Conservation (phyloP, 306 rosid genomes). For the Luffa acutangula region DNA sequence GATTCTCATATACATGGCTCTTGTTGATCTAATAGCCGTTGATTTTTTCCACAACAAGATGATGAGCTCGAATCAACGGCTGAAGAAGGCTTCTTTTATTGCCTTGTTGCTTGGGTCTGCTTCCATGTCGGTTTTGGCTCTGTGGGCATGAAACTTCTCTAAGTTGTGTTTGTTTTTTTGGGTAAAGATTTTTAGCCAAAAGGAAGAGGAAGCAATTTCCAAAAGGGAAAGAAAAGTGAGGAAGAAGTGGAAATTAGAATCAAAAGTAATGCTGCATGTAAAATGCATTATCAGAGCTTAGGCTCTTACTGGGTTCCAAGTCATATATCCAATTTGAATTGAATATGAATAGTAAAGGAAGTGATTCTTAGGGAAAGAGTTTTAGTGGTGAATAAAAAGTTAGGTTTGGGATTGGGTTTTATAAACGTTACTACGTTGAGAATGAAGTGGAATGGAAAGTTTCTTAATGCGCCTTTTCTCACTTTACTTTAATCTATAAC, state of each 20-base stretch:
- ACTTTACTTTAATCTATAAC: background rate
- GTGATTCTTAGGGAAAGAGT: too few relatives aligned
- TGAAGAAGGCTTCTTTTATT: constrained; percentile 52
- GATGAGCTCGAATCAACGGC: constrained; percentile 34
- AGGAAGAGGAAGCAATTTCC: background rate
- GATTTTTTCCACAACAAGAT: constrained; percentile 95
- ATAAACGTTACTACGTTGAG: background rate
- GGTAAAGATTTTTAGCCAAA: background rate
- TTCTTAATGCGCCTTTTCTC: background rate
- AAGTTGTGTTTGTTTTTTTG: background rate
- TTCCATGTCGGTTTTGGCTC: constrained; percentile 75
- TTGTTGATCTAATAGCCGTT: constrained; percentile 75
- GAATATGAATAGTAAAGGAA: background rate
- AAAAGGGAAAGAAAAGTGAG: background rate
- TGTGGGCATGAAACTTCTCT: constrained; percentile 54
- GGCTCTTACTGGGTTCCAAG: background rate
- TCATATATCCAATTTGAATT: background rate
- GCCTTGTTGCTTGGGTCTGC: constrained; percentile 78
- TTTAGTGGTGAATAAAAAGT: background rate
- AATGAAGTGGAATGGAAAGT: background rate
- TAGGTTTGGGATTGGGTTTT: background rate
- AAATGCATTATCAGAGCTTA: background rate
- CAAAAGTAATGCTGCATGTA: background rate
- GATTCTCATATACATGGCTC: constrained; percentile 85
- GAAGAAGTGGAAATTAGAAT: too few relatives aligned